Base-by-base conservation (phyloP, 176 grass and related monocot species). In the Thinopyrum elongatum region DNA sequence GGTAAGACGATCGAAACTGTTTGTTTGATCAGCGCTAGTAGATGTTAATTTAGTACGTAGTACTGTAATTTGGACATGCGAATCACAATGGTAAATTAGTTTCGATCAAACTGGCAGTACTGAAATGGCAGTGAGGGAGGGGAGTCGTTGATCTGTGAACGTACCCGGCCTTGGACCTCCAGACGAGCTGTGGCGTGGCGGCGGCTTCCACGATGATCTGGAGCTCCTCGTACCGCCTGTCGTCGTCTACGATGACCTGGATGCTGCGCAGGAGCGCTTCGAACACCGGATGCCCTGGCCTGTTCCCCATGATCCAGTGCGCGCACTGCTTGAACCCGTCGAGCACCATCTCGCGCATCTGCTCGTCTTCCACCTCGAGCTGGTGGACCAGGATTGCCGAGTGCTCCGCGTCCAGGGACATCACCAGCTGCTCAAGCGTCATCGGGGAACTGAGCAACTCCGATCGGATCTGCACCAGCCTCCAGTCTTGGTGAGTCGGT, bases 281-380 rank as follows among this genome's bases (percentile, higher is more conserved):
- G 23, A 89, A 51, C 38, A 84, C 28, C 5, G 15, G 4, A 22
- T n/a, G 31, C n/a, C n/a, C 23, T 13, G 84, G 38, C 17, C 4
- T 8, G 75, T 23, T 23, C 8, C 34, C 57, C 65, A 51, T 65
- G 81, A 74, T 8, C 36, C 1, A 1, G 11, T 29, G 7, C 66
- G 30, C 65, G 36, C 26, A 8, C 39, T 11, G 1, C 81, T n/a
- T 63, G 66, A 89, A 58, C 8, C 27, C 10, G 39, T 17, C 11
- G 30, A 84, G 81, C 74, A 72, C 81, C 55, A 16, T 79, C 7
- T 47, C 30, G 65, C 75, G 87, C 17, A 29, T 41, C 41, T 7
- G 15, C 29, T 62, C 63, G 63, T 13, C 38, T 27, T 38, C 33
- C 28, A 63, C 53, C 1, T 27, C 10, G 51, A 88, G 86, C 10